Conservation (phyloP, 306 rosid species). For the Dalbergia oliveri region DNA sequence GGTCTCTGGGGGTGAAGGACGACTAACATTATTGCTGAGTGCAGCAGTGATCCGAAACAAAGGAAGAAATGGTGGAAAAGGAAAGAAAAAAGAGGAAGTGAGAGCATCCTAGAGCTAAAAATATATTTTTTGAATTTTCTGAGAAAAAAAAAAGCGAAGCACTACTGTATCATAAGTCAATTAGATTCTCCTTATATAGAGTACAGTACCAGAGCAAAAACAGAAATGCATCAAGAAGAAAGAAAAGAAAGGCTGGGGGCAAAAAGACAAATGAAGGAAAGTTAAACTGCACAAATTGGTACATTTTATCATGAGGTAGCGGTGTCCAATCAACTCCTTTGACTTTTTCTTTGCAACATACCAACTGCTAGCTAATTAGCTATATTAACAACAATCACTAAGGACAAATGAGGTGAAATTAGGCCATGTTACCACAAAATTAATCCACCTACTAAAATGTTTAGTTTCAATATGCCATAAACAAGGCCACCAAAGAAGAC, state of each 20-base stretch:
- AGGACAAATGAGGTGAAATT: constrained; percentile 17
- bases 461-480: constrained; percentile 33
- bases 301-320: constrained; percentile 24
- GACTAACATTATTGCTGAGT: constrained; percentile 17
- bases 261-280: constrained; percentile 41
- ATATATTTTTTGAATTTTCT: background rate
- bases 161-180: constrained; percentile 23
- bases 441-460: constrained; percentile 39
- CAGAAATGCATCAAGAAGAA: constrained; percentile 15
- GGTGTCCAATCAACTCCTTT: constrained; percentile 42
- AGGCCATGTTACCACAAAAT: constrained; percentile 30
- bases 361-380: constrained; percentile 31
- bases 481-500: constrained; percentile 17
- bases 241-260: background rate
- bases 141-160: background rate
- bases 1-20: constrained; percentile 21
- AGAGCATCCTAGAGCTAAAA: background rate
- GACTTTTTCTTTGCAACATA: constrained; percentile 39
- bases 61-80: background rate
- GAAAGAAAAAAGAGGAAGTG: constrained; percentile 5
- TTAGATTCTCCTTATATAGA: constrained; percentile 43
- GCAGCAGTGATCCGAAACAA: constrained; percentile 21
- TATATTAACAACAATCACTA: background rate
- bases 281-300: background rate
- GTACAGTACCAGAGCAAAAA: constrained; percentile 10